These are phyloP conservation scores for Eucalyptus melliodora DNA, from an alignment of 345 rosid genomes.

Conservation along the genomic window DNA sequence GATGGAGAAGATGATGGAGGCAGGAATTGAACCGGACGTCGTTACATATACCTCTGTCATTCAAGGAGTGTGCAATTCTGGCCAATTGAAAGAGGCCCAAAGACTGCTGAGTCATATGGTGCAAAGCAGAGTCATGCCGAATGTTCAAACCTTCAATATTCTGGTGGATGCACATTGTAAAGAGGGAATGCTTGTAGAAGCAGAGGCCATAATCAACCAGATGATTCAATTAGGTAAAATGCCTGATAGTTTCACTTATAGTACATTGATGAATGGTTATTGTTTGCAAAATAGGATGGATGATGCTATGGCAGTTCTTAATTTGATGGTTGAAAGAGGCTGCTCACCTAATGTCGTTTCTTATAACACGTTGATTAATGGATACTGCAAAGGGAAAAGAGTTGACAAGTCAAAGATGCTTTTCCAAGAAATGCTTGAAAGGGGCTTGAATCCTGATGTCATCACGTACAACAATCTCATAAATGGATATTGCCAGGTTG, in stretches of 20 bases:
- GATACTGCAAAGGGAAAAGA: background rate
- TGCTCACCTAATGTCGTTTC: background rate
- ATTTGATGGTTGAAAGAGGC: background rate
- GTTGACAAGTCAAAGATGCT: background rate
- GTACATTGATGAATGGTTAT: background rate
- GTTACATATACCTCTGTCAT: no score
- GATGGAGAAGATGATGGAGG: no score
- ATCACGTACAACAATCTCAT: background rate
- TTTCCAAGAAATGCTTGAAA: background rate
- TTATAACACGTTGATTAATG: background rate
- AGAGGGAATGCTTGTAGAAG: background rate
- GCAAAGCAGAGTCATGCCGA: background rate
- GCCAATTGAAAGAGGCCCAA: background rate
- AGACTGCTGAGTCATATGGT: background rate
- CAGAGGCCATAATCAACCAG: background rate
- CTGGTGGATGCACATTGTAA: background rate
- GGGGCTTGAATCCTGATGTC: background rate
- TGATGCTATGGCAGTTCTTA: background rate
- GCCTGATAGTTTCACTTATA: background rate
- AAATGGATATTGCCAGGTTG: background rate
- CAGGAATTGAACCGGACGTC: no score
- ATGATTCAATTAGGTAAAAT: background rate
- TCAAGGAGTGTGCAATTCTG: background rate
- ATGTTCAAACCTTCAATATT: background rate
- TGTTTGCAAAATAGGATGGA: background rate